These are phyloP conservation scores for Balakata baccata DNA, from an alignment of 345 rosid species.

Conservation along the genomic window DNA sequence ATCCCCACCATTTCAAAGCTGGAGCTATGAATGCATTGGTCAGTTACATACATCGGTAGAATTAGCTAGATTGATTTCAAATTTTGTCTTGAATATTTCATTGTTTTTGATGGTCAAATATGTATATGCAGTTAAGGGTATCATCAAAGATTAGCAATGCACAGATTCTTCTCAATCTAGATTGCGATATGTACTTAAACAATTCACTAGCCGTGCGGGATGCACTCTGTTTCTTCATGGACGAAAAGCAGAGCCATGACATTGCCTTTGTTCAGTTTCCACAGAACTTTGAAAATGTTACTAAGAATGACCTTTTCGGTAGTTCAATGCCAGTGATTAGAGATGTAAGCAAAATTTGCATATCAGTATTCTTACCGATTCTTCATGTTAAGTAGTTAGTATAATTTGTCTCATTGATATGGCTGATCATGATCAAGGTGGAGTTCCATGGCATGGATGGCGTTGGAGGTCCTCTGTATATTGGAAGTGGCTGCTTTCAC, in stretches of 20 bases:
- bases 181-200: constrained; percentile 57
- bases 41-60: neutral
- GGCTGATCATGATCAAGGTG: constrained; percentile 36
- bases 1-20: constrained; percentile 49
- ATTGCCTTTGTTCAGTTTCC: constrained; percentile 76
- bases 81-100: neutral
- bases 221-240: constrained; percentile 69
- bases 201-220: constrained; percentile 37
- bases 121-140: constrained; percentile 43
- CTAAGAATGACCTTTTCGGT: constrained; percentile 56
- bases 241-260: constrained; percentile 56
- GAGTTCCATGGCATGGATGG: constrained; percentile 71
- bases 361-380: neutral
- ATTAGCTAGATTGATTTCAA: no score
- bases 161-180: constrained; percentile 37
- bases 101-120: neutral
- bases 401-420: neutral
- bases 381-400: neutral
- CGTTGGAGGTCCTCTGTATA: constrained; percentile 60
- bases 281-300: constrained; percentile 46
- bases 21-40: constrained; percentile 59
- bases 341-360: constrained; percentile 22
- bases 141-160: constrained; percentile 48
- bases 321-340: constrained; percentile 19
- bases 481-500: constrained; percentile 87